Evolutionary conservation across 805 yeast genomes (phyloP).

Genomic region (Yamadazyma nakazawae): DNA sequence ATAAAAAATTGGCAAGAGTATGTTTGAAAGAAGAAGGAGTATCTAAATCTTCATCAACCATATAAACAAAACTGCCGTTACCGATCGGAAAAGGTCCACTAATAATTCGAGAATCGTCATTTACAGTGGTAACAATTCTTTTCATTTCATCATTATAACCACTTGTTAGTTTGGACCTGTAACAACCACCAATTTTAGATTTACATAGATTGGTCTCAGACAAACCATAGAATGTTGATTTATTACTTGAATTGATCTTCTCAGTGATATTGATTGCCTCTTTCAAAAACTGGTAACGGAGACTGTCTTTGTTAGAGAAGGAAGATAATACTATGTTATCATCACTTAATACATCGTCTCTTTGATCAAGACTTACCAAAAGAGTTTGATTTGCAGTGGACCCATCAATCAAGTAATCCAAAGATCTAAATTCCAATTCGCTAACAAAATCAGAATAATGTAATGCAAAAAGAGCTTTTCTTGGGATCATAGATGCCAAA

Average conservation of each 20-base stretch:
- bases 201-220: conserved; percentile 54
- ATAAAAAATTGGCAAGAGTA: conserved; percentile 51
- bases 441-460: conserved; percentile 61
- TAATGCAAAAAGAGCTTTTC: conserved; percentile 36
- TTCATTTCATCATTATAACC: conserved; percentile 6
- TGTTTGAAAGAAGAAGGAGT: conserved; percentile 63
- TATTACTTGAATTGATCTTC: background rate
- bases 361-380: conserved; percentile 44
- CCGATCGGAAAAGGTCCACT: conserved; percentile 50
- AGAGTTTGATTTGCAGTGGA: conserved; percentile 53
- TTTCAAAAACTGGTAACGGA: conserved; percentile 63
- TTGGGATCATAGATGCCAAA: conserved; percentile 27
- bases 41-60: conserved; percentile 56
- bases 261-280: conserved; percentile 35
- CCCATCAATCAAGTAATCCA: conserved; percentile 57
- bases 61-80: conserved; percentile 57
- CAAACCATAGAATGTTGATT: conserved; percentile 28
- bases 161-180: conserved; percentile 33
- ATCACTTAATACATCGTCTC: conserved; percentile 32
- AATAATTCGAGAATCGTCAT: conserved; percentile 52
- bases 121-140: conserved; percentile 34
- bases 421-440: conserved; percentile 62
- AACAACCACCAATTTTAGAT: conserved; percentile 59
- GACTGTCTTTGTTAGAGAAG: conserved; percentile 33
- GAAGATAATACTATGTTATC: conserved; percentile 17